Base-by-base conservation (phyloP, 257 asterid genomes). In the Voacanga thouarsii region DNA sequence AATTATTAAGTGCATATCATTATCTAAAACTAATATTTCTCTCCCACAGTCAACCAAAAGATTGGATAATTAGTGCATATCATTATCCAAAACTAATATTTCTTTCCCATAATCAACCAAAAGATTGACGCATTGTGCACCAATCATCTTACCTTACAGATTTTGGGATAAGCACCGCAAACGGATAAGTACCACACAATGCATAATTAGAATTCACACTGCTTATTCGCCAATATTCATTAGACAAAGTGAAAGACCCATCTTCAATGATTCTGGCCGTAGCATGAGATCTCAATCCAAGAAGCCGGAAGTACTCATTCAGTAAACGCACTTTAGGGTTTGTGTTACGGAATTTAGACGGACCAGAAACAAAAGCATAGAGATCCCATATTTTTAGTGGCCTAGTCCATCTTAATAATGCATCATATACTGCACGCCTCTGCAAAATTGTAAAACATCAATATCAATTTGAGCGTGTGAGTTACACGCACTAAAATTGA, bases 191-290 rank as follows among this genome's bases (percentile, higher is more conserved):
- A 16, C 93, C 83, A 83, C 90, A 89, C 90, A 93, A 80, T 59
- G 92, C 78, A 79, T 95, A 93, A 81, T 83, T 88, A 65, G 86
- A 86, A 81, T 95, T 95, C 80, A 89, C 86, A 68, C 82, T 83
- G 87, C 96, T 95, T 81, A 95, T 91, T 84, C 99, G 90, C 99
- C 99, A 95, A 91, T 87, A 81, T 76, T 90, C 92, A 85, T 90
- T 93, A 65, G 96, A 93, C 59, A 89, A 72, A 51, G 96, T 80
- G 83, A 84, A 95, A 71, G 97, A 88, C 74, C 88, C 95, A 77
- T 95, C 97, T 86, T 95, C 96, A 78, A 90, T 81, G 68, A 87
- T 82, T 76, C 78, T 84, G 68, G 85, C 53, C 72, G 94, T 88
- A 64, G 94, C 98, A 79, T 70, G 81, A 81, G 96, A 79, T 56